Percentiles rank a stretch among this genome's conserved stretches.
phyloP scores from a whole-genome alignment of 495 filamentous ascomycete species.

The Tirmania nivea region DNA sequence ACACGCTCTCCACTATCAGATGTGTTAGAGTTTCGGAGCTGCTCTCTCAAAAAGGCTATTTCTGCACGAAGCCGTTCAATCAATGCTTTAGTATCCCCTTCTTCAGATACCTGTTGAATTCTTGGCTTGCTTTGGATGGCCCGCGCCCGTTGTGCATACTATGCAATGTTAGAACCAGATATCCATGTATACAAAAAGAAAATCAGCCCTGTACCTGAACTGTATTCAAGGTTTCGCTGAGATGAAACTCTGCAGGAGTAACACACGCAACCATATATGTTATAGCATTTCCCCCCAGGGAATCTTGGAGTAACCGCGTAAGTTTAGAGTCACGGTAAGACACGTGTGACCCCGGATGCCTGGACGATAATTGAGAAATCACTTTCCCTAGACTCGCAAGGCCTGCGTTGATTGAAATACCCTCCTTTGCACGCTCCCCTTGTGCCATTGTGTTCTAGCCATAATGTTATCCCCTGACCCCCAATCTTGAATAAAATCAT shows the following conservation, averaged over 20 bases:
- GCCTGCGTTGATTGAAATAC: conserved; percentile 95
- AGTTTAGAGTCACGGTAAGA: conserved; percentile 96
- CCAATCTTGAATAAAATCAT: background rate
- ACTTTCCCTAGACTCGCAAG: conserved; percentile 92
- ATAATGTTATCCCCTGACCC: background rate
- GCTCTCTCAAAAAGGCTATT: conserved; percentile 80
- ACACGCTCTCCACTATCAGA: conserved; percentile 47
- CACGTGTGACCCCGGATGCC: conserved; percentile 70
- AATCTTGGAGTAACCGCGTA: conserved; percentile 89
- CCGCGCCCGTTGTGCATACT: conserved; percentile 89
- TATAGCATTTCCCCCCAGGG: conserved; percentile 90
- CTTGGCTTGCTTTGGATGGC: conserved; percentile 94
- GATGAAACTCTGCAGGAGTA: conserved; percentile 86
- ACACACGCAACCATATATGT: conserved; percentile 99
- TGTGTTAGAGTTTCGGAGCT: conserved; percentile 45
- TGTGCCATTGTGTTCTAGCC: conserved; percentile 66
- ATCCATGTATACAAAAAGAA: background rate
- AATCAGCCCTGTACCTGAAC: conserved; percentile 27
- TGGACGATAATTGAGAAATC: conserved; percentile 90
- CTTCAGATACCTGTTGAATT: conserved; percentile 77
- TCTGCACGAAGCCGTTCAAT: conserved; percentile 91
- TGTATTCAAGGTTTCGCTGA: conserved; percentile 94
- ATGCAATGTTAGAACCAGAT: background rate
- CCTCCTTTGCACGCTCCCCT: conserved; percentile 85
- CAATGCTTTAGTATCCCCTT: conserved; percentile 81